These are phyloP conservation scores for Nicotiana sylvestris DNA, from an alignment of 257 asterid species.

Conservation along the genomic window DNA sequence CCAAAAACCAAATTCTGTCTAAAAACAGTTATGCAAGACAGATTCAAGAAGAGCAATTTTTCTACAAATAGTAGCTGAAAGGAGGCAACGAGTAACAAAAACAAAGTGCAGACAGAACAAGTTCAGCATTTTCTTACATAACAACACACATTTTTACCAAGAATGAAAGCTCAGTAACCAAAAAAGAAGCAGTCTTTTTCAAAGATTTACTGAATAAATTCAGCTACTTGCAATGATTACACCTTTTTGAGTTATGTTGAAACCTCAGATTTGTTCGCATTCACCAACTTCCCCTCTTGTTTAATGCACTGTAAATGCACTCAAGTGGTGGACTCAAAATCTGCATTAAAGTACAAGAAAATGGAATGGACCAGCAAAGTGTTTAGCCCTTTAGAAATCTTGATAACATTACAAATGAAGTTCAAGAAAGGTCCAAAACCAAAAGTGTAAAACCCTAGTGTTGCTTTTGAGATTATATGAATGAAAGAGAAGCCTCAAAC, in stretches of 20 bases:
- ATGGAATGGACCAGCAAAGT: background rate
- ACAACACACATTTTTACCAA: background rate
- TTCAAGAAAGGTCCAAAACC: background rate
- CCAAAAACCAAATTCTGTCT: background rate
- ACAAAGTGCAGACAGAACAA: background rate
- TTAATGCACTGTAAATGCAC: background rate
- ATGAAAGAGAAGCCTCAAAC: background rate
- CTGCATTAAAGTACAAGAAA: too few species aligned
- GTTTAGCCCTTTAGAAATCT: background rate
- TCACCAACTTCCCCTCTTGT: background rate
- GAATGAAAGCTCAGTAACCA: background rate
- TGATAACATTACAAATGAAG: background rate
- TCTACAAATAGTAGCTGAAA: background rate
- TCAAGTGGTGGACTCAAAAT: background rate
- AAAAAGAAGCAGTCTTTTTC: background rate
- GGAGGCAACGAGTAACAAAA: background rate
- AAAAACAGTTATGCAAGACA: background rate
- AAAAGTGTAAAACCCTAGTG: conserved; percentile 7
- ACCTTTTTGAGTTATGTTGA: background rate
- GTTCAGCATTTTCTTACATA: background rate
- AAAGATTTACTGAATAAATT: background rate
- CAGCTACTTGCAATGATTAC: background rate
- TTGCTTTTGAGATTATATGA: background rate
- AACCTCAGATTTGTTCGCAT: background rate
- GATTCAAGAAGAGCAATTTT: background rate